Evolutionary conservation across 2,329 filamentous ascomycete species (phyloP), one percentile per base, ranked within the genome.

Genomic region (Verticillium albo-atrum): DNA sequence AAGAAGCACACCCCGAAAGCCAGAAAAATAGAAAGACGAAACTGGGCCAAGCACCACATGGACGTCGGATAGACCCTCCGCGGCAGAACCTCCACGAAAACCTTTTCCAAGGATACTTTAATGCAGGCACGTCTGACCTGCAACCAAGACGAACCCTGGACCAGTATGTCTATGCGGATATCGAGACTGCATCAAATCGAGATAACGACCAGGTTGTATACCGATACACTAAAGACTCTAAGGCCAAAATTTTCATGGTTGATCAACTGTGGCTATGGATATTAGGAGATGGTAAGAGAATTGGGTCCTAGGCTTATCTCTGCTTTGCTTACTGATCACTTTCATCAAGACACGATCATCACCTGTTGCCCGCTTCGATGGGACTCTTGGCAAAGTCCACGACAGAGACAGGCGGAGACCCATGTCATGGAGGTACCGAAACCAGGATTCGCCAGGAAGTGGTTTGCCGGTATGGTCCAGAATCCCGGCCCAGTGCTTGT

Each of bases 261-360:
- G 60, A 61, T 34, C 60, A 61, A 56, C 68, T 78, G 0, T 79
- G 76, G 76, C 70, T 79, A 68, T 78, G 75, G 75, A 69, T 78
- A 26, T 61, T 77, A 1, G 75, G 75, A 52, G 69, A 69, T 28
- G 50, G 27, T 65, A 70, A 59, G 58, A 64, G 26, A 54, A 23
- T 23, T n/a, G n/a, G n/a, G n/a, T 23, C n/a, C 9, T 15, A 23
- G 17, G 23, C 50, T 17, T 75, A 17, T 20, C 1, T 17, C 34
- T 7, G 57, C 59, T 58, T 59, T 53, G 61, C 60, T 47, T 61
- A 65, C 54, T 59, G 54, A 63, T 37, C 64, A 56, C 6, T 51
- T 17, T 12, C 17, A 27, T 12, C 17, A 27, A 75, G 72, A 74
- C 42, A 75, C 73, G 2, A 71, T 76, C 47, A 69, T 76, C 20